Evolutionary conservation across 2,329 filamentous ascomycete species (phyloP).

Genomic region (Fusarium xylarioides): DNA sequence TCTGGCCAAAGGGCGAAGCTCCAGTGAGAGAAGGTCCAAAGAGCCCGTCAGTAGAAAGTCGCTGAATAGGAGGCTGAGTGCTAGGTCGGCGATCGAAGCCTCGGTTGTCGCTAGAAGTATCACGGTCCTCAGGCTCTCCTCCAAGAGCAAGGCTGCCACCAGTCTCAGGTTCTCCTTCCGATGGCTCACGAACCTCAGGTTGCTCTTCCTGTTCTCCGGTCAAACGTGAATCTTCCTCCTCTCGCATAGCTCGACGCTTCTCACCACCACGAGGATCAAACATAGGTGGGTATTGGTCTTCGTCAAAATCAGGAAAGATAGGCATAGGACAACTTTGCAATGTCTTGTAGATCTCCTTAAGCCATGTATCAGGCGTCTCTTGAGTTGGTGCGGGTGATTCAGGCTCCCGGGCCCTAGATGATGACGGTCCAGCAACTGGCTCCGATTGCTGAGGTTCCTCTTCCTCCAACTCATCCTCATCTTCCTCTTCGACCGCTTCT

Average conservation of each 20-base stretch:
- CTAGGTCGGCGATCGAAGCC: conserved; percentile 68
- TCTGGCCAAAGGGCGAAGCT: conserved; percentile 57
- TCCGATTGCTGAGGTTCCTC: conserved; percentile 43
- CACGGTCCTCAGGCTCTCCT: conserved; percentile 88
- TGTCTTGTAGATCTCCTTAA: conserved; percentile 50
- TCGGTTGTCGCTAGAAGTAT: conserved; percentile 61
- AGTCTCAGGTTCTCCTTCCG: conserved; percentile 81
- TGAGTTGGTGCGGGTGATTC: conserved; percentile 20
- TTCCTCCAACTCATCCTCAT: conserved; percentile 4
- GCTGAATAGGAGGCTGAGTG: conserved; percentile 81
- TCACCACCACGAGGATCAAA: conserved; percentile 85
- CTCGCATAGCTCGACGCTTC: conserved; percentile 79
- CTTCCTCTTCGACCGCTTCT: conserved; percentile 52
- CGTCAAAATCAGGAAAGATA: conserved; percentile 15
- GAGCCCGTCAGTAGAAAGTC: conserved; percentile 62
- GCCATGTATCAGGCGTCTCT: conserved; percentile 36
- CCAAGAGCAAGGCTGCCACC: conserved; percentile 87
- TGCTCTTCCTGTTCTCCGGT: conserved; percentile 59
- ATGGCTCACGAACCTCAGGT: conserved; percentile 55
- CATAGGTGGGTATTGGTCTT: conserved; percentile 67
- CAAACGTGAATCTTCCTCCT: conserved; percentile 70
- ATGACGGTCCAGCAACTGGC: conserved; percentile 38
- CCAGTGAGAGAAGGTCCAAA: conserved; percentile 62
- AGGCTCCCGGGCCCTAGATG: conserved; percentile 28
- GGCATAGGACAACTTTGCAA: conserved; percentile 51